phyloP scores from a whole-genome alignment of 805 yeast genomes.

The Lachancea thermotolerans region DNA sequence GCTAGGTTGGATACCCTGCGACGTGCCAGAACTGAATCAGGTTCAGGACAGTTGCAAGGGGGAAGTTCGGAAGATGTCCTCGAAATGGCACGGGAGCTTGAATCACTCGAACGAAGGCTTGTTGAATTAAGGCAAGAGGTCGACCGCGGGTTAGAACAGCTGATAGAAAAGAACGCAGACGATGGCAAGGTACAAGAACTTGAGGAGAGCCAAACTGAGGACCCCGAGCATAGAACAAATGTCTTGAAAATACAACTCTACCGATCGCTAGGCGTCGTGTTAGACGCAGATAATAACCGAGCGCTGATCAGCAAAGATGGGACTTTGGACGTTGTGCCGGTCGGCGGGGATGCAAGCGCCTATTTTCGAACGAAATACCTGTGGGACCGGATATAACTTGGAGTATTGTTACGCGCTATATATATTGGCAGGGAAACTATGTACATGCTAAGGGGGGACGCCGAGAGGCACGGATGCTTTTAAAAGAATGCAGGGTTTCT shows the following conservation, averaged over 20 bases:
- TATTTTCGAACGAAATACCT: slow-evolving; percentile 67
- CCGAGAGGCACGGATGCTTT: slow-evolving; percentile 1
- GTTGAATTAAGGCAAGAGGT: slow-evolving; percentile 16
- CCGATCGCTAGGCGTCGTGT: slow-evolving; percentile 51
- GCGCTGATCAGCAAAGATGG: slow-evolving; percentile 43
- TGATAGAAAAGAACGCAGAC: slow-evolving; percentile 9
- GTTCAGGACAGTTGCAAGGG: slow-evolving; percentile 5
- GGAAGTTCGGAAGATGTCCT: slow-evolving; percentile 9
- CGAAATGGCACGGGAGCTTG: slow-evolving; percentile 21
- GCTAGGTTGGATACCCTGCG: slow-evolving; percentile 3
- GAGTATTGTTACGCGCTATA: neutral
- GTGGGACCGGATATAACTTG: slow-evolving; percentile 52
- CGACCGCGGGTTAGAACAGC: slow-evolving; percentile 15
- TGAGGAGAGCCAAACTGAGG: slow-evolving; percentile 9
- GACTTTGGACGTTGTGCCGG: slow-evolving; percentile 44
- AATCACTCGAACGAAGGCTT: slow-evolving; percentile 18
- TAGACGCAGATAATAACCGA: slow-evolving; percentile 38
- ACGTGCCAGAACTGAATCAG: neutral
- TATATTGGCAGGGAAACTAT: neutral
- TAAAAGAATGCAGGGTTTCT: slow-evolving; percentile 68
- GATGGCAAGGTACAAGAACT: neutral
- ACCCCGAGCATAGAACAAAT: slow-evolving; percentile 19
- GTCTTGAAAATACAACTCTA: slow-evolving; percentile 52
- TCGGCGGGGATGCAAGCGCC: slow-evolving; percentile 49
- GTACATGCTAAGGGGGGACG: neutral